These are phyloP conservation scores for Halteria grandinella DNA, from an alignment of 73 alveolate genomes.

Conservation along the genomic window DNA sequence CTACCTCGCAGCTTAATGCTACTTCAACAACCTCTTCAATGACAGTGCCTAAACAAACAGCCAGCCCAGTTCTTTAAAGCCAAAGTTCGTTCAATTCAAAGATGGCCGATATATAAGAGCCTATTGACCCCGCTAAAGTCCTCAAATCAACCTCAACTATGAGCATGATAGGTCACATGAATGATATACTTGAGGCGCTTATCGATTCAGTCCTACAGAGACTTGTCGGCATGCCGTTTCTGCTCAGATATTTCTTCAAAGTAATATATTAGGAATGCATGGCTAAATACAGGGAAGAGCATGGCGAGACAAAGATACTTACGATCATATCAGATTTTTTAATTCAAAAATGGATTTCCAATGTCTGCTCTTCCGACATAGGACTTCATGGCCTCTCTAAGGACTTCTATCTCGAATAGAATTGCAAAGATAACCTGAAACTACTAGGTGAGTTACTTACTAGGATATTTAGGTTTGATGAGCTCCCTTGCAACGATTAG, in stretches of 20 bases:
- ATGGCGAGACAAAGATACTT: background rate
- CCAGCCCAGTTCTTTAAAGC: no score
- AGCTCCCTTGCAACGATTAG: background rate
- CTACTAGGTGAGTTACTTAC: constrained; percentile 14
- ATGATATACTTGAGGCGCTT: constrained; percentile 32
- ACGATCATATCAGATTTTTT: constrained; percentile 16
- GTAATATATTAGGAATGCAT: background rate
- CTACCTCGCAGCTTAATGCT: background rate
- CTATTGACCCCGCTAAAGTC: background rate
- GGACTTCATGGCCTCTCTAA: constrained; percentile 29
- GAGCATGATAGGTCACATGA: constrained; percentile 17
- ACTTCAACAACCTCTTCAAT: no score
- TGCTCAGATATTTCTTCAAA: background rate
- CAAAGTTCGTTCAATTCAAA: no score
- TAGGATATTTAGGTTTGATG: constrained; percentile 13
- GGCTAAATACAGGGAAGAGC: background rate
- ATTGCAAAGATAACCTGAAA: constrained; percentile 35
- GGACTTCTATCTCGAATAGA: constrained; percentile 30
- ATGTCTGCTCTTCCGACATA: constrained; percentile 27
- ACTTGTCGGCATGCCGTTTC: constrained; percentile 16
- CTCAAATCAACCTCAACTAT: background rate
- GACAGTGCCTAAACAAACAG: no score
- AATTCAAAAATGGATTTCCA: constrained; percentile 33
- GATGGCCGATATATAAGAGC: no score
- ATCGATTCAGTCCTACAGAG: constrained; percentile 2